These are phyloP conservation scores for Nemania diffusa DNA, from an alignment of 2,329 filamentous ascomycete genomes.

Conservation along the genomic window DNA sequence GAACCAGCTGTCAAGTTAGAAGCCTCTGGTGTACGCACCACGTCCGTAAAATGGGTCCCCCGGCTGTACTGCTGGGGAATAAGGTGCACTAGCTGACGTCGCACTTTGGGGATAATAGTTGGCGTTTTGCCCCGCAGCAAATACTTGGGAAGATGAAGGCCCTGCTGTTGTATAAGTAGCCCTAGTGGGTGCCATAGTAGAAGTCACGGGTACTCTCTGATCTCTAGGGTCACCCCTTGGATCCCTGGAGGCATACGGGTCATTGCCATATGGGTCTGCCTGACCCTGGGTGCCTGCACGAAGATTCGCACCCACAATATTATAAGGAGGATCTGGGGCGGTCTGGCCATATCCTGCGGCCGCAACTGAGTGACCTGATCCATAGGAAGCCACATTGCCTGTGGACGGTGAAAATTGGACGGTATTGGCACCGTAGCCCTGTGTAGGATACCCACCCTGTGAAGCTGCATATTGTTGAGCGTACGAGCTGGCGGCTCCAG, in stretches of 20 bases:
- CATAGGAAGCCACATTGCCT: slow-evolving; percentile 44
- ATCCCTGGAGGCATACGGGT: slow-evolving; percentile 43
- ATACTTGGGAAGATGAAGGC: slow-evolving; percentile 44
- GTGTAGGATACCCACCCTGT: slow-evolving; percentile 47
- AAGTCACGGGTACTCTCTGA: slow-evolving; percentile 46
- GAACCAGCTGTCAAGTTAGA: slow-evolving; percentile 47
- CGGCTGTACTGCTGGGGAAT: slow-evolving; percentile 55
- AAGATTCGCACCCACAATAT: slow-evolving; percentile 45
- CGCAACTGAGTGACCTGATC: slow-evolving; percentile 40
- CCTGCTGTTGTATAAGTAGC: slow-evolving; percentile 49
- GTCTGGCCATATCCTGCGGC: slow-evolving; percentile 45
- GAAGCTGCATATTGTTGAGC: slow-evolving; percentile 46
- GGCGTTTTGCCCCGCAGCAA: slow-evolving; percentile 42
- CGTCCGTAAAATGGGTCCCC: slow-evolving; percentile 67
- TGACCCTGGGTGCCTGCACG: slow-evolving; percentile 36
- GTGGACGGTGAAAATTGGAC: slow-evolving; percentile 45
- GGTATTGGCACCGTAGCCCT: slow-evolving; percentile 45
- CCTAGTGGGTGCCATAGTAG: slow-evolving; percentile 46
- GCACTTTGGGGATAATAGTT: slow-evolving; percentile 51
- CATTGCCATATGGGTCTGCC: slow-evolving; percentile 45
- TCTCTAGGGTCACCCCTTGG: slow-evolving; percentile 43
- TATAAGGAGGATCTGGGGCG: slow-evolving; percentile 47
- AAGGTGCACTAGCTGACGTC: slow-evolving; percentile 43
- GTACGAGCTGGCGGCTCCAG: slow-evolving; percentile 56
- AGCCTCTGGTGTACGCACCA: slow-evolving; percentile 64